Evolutionary conservation across 2,329 filamentous ascomycete species (phyloP).

Genomic region (Aspergillus pseudoviridinutans): DNA sequence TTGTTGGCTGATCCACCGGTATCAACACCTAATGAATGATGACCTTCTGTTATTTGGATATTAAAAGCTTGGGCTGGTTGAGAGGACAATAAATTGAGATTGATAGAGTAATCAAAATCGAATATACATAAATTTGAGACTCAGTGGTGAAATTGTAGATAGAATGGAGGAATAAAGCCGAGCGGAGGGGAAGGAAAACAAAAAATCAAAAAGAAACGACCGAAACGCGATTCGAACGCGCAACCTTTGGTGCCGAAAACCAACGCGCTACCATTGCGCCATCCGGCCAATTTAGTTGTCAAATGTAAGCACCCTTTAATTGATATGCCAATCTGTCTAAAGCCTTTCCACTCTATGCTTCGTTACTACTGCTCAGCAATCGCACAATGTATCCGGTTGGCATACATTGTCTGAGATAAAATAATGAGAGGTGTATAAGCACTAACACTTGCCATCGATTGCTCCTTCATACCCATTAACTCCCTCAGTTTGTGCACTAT

Average conservation of each 20-base stretch:
- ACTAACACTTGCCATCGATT: too few species aligned
- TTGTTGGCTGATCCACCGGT: background rate
- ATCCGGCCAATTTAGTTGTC: conserved; percentile 1
- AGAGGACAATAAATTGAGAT: background rate
- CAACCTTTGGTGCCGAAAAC: conserved; percentile 11
- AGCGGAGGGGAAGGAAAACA: background rate
- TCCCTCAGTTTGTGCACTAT: background rate
- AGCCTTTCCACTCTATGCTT: background rate
- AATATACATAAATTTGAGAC: too few species aligned
- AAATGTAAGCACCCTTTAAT: too few species aligned
- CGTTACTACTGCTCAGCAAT: background rate
- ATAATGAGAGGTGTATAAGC: background rate
- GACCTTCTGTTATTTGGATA: background rate
- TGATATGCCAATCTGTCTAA: fast-evolving
- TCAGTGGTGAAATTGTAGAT: background rate
- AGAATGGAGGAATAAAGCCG: background rate
- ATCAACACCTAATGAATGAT: background rate
- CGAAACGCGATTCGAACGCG: conserved; percentile 9
- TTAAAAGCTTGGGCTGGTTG: background rate
- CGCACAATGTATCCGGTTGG: too few species aligned
- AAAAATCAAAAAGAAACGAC: conserved; percentile 3
- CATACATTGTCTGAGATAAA: background rate
- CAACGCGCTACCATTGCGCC: conserved; percentile 14
- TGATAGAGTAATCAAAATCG: background rate
- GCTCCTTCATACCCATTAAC: too few species aligned